phyloP scores from a whole-genome alignment of 805 yeast genomes.

The Sugiyamaella valdiviana region DNA sequence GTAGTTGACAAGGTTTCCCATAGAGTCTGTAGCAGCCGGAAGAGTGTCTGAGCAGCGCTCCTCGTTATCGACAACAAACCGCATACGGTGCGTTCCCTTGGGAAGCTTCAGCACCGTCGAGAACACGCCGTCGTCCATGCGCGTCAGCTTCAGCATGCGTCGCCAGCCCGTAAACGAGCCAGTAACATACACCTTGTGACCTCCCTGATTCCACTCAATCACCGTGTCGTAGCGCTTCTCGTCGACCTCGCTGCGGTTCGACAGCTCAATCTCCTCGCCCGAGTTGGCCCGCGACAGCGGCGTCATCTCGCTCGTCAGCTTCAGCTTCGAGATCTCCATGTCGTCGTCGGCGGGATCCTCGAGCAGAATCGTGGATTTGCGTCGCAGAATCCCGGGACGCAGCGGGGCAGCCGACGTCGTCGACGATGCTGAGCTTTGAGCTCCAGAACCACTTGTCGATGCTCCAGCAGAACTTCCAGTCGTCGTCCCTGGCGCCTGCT shows the following conservation, averaged over 20 bases:
- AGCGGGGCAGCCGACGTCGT: constrained; percentile 3
- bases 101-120: constrained; percentile 42
- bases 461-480: background rate
- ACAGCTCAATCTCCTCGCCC: constrained; percentile 30
- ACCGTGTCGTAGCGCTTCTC: constrained; percentile 43
- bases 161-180: constrained; percentile 99
- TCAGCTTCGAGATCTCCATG: constrained; percentile 47
- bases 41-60: constrained; percentile 77
- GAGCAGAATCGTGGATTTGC: constrained; percentile 66
- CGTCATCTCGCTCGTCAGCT: constrained; percentile 31
- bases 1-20: constrained; percentile 92
- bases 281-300: constrained; percentile 30
- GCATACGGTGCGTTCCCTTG: constrained; percentile 83
- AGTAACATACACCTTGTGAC: constrained; percentile 87
- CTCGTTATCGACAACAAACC: constrained; percentile 91
- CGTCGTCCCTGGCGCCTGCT: constrained; percentile 1
- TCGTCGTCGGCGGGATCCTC: constrained; percentile 50
- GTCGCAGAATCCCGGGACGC: constrained; percentile 32
- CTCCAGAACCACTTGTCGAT: background rate
- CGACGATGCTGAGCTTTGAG: background rate
- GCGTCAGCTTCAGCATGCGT: constrained; percentile 82
- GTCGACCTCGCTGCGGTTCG: constrained; percentile 20
- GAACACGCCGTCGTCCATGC: constrained; percentile 34
- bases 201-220: constrained; percentile 94
- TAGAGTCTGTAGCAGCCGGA: constrained; percentile 93